Evolutionary conservation across 257 asterid genomes (phyloP), one percentile per base, ranked within the genome.

Genomic region (Scutellaria baicalensis): DNA sequence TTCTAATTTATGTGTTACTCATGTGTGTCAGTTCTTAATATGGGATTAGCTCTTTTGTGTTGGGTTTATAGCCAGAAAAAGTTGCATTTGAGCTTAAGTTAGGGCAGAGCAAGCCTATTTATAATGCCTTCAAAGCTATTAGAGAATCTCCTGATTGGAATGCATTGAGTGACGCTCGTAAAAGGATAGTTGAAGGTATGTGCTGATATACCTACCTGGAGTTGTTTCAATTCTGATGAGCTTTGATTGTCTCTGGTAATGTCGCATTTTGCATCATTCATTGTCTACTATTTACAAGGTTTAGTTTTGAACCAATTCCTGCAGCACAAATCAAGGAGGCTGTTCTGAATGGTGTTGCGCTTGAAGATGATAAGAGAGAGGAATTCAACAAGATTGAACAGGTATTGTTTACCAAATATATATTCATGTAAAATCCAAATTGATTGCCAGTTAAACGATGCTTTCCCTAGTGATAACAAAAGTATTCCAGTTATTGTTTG

Each of bases 291-390:
- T 49, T 9, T 33, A 36, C 55, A 49, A 44, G 14, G 70, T 66
- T 48, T 51, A 16, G 12, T 56, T 35, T 74, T 27, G 23, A 43
- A 63, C 71, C 69, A 70, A 35, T 51, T 64, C 39, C 55, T 82
- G 78, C 97, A 91, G 99, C 90, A 14, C 87, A 85, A 80, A 77
- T 94, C 76, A 91, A 79, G 97, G 96, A 91, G 80, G 99, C 99
- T 72, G 87, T 89, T 74, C 80, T 94, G 69, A 91, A 77, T 76
- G 99, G 99, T 57, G 75, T 94, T 81, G 88, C 96, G 7, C 99
- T 94, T 78, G 97, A 89, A 67, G 96, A 88, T 80, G 97, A 84
- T 68, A 84, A 91, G 75, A 85, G 97, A 66, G 96, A 88, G 75
- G 82, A 82, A 73, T 94, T 94, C 79, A 94, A 94, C 85, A 84